These are phyloP conservation scores for Nematocida sp. DNA, from an alignment of 371 early-diverging fungal genomes.

Conservation along the genomic window DNA sequence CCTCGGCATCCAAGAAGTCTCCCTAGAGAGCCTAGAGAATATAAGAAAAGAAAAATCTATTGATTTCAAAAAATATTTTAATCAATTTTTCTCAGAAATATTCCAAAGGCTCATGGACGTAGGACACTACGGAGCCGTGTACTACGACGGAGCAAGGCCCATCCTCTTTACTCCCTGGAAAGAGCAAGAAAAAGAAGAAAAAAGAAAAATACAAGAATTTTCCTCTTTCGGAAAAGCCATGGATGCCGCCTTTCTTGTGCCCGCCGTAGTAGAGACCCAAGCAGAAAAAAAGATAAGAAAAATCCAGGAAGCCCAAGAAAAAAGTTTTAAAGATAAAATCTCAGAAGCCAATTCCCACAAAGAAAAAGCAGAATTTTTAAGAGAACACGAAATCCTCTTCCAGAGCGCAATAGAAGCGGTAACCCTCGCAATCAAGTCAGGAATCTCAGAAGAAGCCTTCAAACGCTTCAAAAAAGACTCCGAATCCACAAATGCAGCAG, in stretches of 20 bases:
- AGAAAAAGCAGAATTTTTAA: slow-evolving; percentile 51
- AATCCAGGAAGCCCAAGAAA: slow-evolving; percentile 39
- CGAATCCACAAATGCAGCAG: slow-evolving; percentile 51
- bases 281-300: slow-evolving; percentile 45
- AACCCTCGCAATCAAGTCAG: slow-evolving; percentile 51
- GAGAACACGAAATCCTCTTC: slow-evolving; percentile 54
- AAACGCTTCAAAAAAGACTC: slow-evolving; percentile 61
- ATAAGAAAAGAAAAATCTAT: not conserved
- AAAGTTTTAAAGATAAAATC: slow-evolving; percentile 57
- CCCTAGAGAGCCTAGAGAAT: not conserved
- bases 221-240: slow-evolving; percentile 27
- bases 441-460: slow-evolving; percentile 65
- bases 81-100: slow-evolving; percentile 31
- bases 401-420: slow-evolving; percentile 55
- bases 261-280: slow-evolving; percentile 20
- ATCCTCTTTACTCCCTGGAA: slow-evolving; percentile 41
- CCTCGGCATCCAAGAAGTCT: not conserved
- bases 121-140: slow-evolving; percentile 38
- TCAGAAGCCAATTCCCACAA: slow-evolving; percentile 55
- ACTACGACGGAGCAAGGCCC: slow-evolving; percentile 39
- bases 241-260: slow-evolving; percentile 40
- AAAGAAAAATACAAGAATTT: slow-evolving; percentile 10
- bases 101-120: slow-evolving; percentile 25
- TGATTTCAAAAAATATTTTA: slow-evolving; percentile 43
- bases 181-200: not conserved